Evolutionary conservation across 2,329 filamentous ascomycete species (phyloP).

Genomic region (Monosporascus cannonballus): DNA sequence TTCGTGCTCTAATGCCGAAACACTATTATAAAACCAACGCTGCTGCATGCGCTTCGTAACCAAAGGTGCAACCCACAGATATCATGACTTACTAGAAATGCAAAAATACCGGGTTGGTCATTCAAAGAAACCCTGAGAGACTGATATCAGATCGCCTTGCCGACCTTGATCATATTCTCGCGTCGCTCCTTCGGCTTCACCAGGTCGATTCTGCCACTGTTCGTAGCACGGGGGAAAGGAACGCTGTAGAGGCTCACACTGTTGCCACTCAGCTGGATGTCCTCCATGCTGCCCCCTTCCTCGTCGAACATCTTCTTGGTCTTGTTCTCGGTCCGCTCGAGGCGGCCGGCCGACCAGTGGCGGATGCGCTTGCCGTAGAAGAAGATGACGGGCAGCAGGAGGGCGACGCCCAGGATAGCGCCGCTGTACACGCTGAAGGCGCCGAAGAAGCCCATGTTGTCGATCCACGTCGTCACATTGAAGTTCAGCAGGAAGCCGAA

Average conservation of each 20-base stretch:
- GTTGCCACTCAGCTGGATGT: not conserved
- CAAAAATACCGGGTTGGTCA: too few relatives aligned
- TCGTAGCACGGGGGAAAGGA: not conserved
- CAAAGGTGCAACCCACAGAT: too few relatives aligned
- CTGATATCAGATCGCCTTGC: not conserved
- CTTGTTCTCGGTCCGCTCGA: not conserved
- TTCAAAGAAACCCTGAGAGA: too few relatives aligned
- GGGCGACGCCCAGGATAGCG: slow-evolving; percentile 4
- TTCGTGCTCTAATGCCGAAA: too few relatives aligned
- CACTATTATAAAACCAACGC: too few relatives aligned
- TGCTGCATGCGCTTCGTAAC: too few relatives aligned
- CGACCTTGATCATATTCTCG: not conserved
- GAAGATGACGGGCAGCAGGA: slow-evolving; percentile 11
- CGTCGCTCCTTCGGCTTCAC: not conserved
- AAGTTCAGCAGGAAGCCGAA: slow-evolving; percentile 14
- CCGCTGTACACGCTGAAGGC: slow-evolving; percentile 11
- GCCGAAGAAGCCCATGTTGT: slow-evolving; percentile 8
- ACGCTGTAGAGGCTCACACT: not conserved
- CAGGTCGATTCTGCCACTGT: too few relatives aligned
- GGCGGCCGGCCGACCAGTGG: not conserved
- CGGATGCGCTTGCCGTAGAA: slow-evolving; percentile 9
- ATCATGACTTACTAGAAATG: too few relatives aligned
- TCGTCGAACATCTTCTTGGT: not conserved
- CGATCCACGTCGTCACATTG: slow-evolving; percentile 13
- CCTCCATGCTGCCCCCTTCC: not conserved